Conservation (phyloP, 257 asterid genomes). For the Paraleonurus japonicus region DNA sequence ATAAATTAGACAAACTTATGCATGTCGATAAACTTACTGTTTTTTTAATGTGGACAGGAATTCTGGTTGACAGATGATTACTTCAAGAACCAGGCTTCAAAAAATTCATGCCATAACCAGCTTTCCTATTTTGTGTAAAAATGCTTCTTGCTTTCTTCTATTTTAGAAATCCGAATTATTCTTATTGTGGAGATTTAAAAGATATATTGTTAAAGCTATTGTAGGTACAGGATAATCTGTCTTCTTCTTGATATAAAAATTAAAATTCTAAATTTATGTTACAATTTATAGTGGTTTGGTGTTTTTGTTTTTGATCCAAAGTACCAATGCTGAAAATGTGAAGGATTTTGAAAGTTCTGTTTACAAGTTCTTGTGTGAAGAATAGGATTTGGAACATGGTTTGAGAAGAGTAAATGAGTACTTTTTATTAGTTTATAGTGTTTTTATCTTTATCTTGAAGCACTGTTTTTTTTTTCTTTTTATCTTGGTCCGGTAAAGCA, state of each 20-base stretch:
- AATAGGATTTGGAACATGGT: too few species aligned
- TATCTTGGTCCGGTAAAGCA: too few species aligned
- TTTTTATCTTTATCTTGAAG: too few species aligned
- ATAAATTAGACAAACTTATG: constrained; percentile 14
- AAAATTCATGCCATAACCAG: not conserved
- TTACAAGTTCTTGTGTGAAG: too few species aligned
- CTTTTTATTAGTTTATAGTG: too few species aligned
- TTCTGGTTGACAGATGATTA: constrained; percentile 71
- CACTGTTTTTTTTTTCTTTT: too few species aligned
- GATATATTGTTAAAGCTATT: not conserved
- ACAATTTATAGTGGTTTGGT: too few species aligned
- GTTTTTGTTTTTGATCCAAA: too few species aligned
- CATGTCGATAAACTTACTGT: constrained; percentile 10
- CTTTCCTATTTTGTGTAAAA: constrained; percentile 11
- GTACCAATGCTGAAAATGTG: too few species aligned
- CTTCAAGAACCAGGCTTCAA: constrained; percentile 10
- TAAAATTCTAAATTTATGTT: not conserved
- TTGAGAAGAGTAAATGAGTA: too few species aligned
- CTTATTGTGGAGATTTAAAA: not conserved
- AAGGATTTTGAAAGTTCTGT: too few species aligned
- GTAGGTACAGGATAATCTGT: not conserved
- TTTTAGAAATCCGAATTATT: not conserved
- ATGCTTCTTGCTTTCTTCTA: not conserved
- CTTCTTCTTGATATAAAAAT: constrained; percentile 1
- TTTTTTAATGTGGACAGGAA: constrained; percentile 54